phyloP scores from a whole-genome alignment of 306 rosid species.

The Arachis hypogaea region DNA sequence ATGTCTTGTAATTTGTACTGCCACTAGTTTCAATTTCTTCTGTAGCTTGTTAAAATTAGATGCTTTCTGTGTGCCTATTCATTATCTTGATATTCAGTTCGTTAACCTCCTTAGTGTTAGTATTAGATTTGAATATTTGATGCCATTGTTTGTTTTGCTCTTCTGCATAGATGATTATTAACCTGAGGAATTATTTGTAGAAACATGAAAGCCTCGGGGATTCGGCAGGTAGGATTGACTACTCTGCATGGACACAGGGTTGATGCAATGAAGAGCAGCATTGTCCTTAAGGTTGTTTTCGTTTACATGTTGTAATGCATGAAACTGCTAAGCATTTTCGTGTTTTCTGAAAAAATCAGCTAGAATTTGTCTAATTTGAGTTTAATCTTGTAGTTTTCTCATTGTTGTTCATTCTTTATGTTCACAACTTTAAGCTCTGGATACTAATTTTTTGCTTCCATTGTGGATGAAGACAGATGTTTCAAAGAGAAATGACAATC shows the following conservation, averaged over 20 bases:
- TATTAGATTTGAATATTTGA: background rate
- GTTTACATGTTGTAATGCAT: constrained; percentile 16
- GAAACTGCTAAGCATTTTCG: constrained; percentile 8
- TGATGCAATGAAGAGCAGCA: constrained; percentile 38
- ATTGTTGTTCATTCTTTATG: constrained; percentile 17
- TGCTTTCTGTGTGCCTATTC: background rate
- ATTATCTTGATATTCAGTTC: constrained; percentile 15
- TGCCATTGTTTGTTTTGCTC: constrained; percentile 17
- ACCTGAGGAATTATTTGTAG: constrained; percentile 31
- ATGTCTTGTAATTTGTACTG: background rate
- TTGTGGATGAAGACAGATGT: constrained; percentile 79
- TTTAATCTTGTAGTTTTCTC: constrained; percentile 16
- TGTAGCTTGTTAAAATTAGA: background rate
- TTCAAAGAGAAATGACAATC: constrained; percentile 56
- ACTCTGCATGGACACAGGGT: constrained; percentile 12
- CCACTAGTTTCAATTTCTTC: background rate
- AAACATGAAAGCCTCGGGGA: constrained; percentile 31
- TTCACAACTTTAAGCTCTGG: constrained; percentile 16
- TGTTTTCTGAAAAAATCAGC: background rate
- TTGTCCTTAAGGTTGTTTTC: constrained; percentile 44
- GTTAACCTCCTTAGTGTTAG: constrained; percentile 12
- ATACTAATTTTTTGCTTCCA: constrained; percentile 45
- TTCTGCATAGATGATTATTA: constrained; percentile 26
- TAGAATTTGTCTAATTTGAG: constrained; percentile 10
- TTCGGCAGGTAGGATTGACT: constrained; percentile 6